Conservation (phyloP, 345 rosid species). For the Gossypium arboreum region DNA sequence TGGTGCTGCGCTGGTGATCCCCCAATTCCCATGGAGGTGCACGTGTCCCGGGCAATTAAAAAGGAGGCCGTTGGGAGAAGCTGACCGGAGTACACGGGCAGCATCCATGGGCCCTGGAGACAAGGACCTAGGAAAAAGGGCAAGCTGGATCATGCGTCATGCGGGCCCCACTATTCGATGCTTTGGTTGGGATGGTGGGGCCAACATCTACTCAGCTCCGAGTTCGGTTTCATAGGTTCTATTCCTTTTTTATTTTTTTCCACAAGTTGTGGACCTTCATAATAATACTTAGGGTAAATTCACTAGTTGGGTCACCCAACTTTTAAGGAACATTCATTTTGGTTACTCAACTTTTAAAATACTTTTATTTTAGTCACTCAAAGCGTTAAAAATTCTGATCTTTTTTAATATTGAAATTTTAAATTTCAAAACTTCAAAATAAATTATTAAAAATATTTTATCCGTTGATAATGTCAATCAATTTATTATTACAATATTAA, state of each 20-base stretch:
- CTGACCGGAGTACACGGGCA: conserved; percentile 13
- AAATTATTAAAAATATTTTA: too few species aligned
- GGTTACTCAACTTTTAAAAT: too few species aligned
- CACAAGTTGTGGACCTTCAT: background rate
- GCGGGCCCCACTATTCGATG: conserved; percentile 19
- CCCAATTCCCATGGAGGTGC: background rate
- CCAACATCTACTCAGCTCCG: conserved; percentile 50
- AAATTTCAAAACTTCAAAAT: too few species aligned
- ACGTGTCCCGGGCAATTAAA: conserved; percentile 17
- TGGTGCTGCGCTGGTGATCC: conserved; percentile 19
- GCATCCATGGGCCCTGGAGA: background rate
- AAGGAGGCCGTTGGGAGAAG: background rate
- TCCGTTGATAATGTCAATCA: too few species aligned
- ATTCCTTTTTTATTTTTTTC: background rate
- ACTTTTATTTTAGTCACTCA: too few species aligned
- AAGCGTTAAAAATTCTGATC: too few species aligned
- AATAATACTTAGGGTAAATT: background rate
- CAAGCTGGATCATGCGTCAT: conserved; percentile 26
- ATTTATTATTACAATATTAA: too few species aligned
- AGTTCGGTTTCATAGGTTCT: conserved; percentile 17
- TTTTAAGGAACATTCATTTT: too few species aligned
- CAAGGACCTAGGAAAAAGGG: conserved; percentile 21
- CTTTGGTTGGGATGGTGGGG: conserved; percentile 20
- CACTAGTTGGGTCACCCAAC: too few species aligned
- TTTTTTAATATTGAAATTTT: too few species aligned